These are phyloP conservation scores for Eragrostis tef DNA, from an alignment of 202 grass and related monocot genomes.

Conservation along the genomic window DNA sequence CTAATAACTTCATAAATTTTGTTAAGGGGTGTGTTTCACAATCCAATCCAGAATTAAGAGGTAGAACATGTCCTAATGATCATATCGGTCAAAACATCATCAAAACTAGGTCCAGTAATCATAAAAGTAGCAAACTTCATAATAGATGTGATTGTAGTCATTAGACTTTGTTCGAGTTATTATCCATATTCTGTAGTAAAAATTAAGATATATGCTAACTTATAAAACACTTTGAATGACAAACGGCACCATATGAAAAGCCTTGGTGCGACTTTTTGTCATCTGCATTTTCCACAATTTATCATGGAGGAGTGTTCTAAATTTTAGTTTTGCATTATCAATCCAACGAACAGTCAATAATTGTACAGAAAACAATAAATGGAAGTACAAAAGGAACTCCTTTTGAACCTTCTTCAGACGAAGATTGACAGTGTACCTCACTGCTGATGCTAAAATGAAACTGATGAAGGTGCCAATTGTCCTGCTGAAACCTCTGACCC, in stretches of 20 bases:
- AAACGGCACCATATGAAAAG: conserved; percentile 15
- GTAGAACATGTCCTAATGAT: background rate
- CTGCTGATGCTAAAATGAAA: conserved; percentile 57
- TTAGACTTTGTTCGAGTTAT: conserved; percentile 6
- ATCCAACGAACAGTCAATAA: background rate
- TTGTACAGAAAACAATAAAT: conserved; percentile 16
- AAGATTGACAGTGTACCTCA: conserved; percentile 60
- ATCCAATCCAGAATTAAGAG: conserved; percentile 6
- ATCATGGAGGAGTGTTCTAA: background rate
- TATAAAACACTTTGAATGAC: background rate
- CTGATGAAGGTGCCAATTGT: conserved; percentile 67
- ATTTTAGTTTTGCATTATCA: conserved; percentile 10
- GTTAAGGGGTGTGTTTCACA: background rate
- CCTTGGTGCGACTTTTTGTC: background rate
- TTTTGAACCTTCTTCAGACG: conserved; percentile 1
- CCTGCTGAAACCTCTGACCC: conserved; percentile 73
- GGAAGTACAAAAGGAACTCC: background rate
- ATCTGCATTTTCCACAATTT: conserved; percentile 1
- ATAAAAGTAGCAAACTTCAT: background rate
- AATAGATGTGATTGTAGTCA: background rate
- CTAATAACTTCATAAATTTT: background rate
- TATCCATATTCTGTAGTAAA: background rate
- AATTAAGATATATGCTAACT: background rate
- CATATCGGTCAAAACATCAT: conserved; percentile 11
- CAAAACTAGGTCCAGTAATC: background rate